Conservation (phyloP, 306 rosid genomes). For the Corylus avellana region DNA sequence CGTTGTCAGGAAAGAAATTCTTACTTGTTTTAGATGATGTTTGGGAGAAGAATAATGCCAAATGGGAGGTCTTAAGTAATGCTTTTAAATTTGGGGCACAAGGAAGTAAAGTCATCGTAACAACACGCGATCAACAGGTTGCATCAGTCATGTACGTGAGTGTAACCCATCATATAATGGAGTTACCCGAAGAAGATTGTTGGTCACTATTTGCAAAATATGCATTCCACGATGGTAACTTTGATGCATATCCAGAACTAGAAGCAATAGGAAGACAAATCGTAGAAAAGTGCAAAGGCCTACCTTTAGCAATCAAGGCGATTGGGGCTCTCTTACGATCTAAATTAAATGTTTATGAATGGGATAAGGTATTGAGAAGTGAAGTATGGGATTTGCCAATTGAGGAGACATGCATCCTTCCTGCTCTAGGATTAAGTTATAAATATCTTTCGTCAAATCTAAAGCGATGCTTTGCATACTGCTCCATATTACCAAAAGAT, state of each 20-base stretch:
- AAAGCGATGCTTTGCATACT: slow-evolving; percentile 18
- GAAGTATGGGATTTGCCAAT: slow-evolving; percentile 15
- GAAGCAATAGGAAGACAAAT: slow-evolving; percentile 12
- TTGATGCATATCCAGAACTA: background rate
- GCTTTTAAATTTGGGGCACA: slow-evolving; percentile 2
- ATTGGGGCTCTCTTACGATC: slow-evolving; percentile 11
- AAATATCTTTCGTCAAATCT: background rate
- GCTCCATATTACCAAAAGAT: slow-evolving; percentile 12
- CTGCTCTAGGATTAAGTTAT: slow-evolving; percentile 24
- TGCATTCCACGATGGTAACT: slow-evolving; percentile 8
- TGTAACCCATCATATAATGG: background rate
- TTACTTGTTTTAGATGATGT: slow-evolving; percentile 12
- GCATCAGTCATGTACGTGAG: background rate
- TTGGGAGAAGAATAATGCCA: slow-evolving; percentile 5
- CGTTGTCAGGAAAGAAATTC: background rate
- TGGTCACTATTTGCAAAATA: slow-evolving; percentile 13
- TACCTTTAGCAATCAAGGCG: slow-evolving; percentile 21
- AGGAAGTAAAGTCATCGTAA: slow-evolving; percentile 19
- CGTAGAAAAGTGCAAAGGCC: slow-evolving; percentile 14
- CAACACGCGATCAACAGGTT: slow-evolving; percentile 1
- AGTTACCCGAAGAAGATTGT: slow-evolving; percentile 1
- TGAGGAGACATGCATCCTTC: background rate
- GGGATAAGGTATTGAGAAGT: slow-evolving; percentile 7
- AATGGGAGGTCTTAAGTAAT: slow-evolving; percentile 15
- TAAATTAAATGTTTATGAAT: background rate